Conservation (phyloP, 805 yeast species). For the Nadsonia fulvescens region DNA sequence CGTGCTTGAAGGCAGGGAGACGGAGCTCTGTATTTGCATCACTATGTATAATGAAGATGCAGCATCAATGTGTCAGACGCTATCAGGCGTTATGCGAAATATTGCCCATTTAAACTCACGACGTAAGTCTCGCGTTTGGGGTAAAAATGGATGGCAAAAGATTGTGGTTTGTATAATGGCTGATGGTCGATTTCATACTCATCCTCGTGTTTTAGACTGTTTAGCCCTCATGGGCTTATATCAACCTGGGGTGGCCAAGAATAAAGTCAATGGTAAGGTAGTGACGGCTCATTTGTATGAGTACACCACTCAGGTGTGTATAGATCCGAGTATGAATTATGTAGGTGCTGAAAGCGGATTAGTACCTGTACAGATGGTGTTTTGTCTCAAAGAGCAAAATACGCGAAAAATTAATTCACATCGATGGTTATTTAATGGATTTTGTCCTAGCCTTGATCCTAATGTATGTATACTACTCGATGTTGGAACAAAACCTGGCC, state of each 20-base stretch:
- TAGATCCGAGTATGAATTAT: slow-evolving; percentile 25
- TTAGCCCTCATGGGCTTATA: slow-evolving; percentile 48
- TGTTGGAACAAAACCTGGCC: slow-evolving; percentile 48
- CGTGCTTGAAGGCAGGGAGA: slow-evolving; percentile 36
- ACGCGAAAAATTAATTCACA: slow-evolving; percentile 51
- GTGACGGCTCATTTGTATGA: slow-evolving; percentile 51
- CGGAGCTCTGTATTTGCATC: slow-evolving; percentile 42
- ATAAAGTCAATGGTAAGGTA: slow-evolving; percentile 37
- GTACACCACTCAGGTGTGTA: slow-evolving; percentile 37
- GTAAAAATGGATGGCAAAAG: slow-evolving; percentile 42
- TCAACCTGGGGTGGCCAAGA: slow-evolving; percentile 48
- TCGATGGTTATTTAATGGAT: slow-evolving; percentile 52
- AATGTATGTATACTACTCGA: slow-evolving; percentile 38
- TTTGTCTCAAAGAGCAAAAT: slow-evolving; percentile 44
- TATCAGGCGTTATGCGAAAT: slow-evolving; percentile 47
- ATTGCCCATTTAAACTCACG: slow-evolving; percentile 39
- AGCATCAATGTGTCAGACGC: slow-evolving; percentile 37
- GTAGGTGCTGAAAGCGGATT: slow-evolving; percentile 27
- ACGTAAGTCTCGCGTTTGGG: slow-evolving; percentile 27
- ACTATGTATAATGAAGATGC: slow-evolving; percentile 58
- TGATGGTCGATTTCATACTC: slow-evolving; percentile 51
- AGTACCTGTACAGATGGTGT: slow-evolving; percentile 44
- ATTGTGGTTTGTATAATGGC: slow-evolving; percentile 44
- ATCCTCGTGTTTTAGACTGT: slow-evolving; percentile 42
- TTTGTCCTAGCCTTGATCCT: slow-evolving; percentile 39